Base-by-base conservation (phyloP, 202 grass and related monocot species). In the Carex sylvatica region DNA sequence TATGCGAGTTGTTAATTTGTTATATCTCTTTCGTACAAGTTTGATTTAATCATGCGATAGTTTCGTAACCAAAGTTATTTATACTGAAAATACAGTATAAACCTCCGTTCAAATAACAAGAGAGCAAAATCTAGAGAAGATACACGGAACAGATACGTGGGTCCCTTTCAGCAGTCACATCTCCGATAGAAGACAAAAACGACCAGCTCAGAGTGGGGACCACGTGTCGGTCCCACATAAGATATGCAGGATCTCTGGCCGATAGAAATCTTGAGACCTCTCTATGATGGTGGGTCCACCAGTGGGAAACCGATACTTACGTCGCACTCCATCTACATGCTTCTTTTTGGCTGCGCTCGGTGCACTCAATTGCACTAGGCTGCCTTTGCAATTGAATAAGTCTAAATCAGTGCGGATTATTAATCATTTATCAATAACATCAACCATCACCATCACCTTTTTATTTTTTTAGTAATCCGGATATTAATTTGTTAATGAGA, bases 191-290 rank as follows among this genome's bases (percentile, higher is more conserved):
- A 67, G 40, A 82, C 33, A 82, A 68, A 82, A 52, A 68, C 61
- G 23, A 82, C 61, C 61, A 69, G 42, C 44, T 77, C 52, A 65
- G 46, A 5, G 44, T 36, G 62, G 61, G 79, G n/a, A 6, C 79
- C 79, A 82, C 62, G 62, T 52, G 15, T 51, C 60, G 79, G 62
- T 7, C 36, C 79, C 79, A 63, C 36, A 63, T 68, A 67, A 82
- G 79, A 82, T 82, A 19, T 69, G 59, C 36, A 69, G 40, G 64
- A 66, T 66, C 47, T 52, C 18, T 23, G 2, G 59, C 61, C 42
- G 15, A 82, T 69, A 49, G 53, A 60, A 80, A 80, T 30, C 77
- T 63, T 18, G 12, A 49, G 42, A 49, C 11, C 38, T 22, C 38
- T 22, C 38, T 47, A 71, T 64, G 77, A 60, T 80, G 77, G 58